A percentile compares a stretch with the other conserved stretches of the same genome.
Evolutionary conservation across 2,329 filamentous ascomycete genomes (phyloP).

Genomic region (Scytalidium sp.): DNA sequence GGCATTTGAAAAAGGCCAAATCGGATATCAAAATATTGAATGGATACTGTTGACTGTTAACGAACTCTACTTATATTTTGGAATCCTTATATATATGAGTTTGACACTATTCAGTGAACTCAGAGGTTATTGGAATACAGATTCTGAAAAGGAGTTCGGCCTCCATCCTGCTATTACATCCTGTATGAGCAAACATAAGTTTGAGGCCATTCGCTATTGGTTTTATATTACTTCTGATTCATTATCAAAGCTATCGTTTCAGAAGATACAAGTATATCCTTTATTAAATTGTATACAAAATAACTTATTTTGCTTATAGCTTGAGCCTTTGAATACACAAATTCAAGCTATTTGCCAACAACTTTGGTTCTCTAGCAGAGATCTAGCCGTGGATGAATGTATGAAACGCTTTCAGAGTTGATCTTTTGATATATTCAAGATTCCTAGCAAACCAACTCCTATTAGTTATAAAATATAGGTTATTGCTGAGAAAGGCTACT

Average conservation of each 20-base stretch:
- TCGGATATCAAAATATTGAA: background rate
- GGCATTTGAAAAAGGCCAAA: no score
- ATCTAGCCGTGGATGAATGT: background rate
- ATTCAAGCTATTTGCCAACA: background rate
- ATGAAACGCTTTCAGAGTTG: background rate
- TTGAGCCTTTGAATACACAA: background rate
- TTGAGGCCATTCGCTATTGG: background rate
- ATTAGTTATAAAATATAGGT: background rate
- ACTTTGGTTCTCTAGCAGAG: background rate
- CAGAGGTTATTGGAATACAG: background rate
- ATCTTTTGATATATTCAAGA: background rate
- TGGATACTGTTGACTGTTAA: background rate
- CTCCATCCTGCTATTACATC: background rate
- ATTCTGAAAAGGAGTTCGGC: background rate
- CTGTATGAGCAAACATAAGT: background rate
- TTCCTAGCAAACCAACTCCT: background rate
- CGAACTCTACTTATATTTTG: background rate
- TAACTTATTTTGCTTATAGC: background rate
- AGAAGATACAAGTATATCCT: background rate
- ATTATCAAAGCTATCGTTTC: background rate
- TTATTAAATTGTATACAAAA: background rate
- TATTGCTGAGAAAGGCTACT: background rate
- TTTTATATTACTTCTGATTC: background rate
- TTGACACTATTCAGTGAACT: background rate
- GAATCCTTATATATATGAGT: background rate